These are phyloP conservation scores for Yamadazyma friedrichii DNA, from an alignment of 1,139 yeast genomes.

Conservation along the genomic window DNA sequence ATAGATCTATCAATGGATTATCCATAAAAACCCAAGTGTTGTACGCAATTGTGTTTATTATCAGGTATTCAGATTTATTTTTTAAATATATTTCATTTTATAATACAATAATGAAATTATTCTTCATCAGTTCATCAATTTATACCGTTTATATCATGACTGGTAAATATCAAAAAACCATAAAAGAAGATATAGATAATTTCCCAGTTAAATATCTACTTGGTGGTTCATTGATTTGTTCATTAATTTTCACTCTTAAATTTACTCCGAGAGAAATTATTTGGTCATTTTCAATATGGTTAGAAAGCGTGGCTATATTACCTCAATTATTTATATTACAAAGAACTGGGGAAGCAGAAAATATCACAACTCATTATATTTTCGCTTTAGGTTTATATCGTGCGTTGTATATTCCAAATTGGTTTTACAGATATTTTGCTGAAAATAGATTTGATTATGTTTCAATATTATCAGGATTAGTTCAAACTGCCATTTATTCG, in stretches of 20 bases:
- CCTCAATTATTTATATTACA: slow-evolving; percentile 92
- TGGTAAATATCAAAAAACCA: slow-evolving; percentile 56
- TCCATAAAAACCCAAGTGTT: slow-evolving; percentile 85
- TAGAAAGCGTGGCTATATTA: slow-evolving; percentile 86
- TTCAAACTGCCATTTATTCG: slow-evolving; percentile 85
- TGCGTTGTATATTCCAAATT: slow-evolving; percentile 86
- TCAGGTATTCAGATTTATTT: slow-evolving; percentile 76
- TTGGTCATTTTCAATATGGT: slow-evolving; percentile 83
- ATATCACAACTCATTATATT: slow-evolving; percentile 86
- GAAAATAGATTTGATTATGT: slow-evolving; percentile 71
- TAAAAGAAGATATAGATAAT: slow-evolving; percentile 57
- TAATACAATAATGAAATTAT: slow-evolving; percentile 75
- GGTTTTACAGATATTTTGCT: slow-evolving; percentile 82
- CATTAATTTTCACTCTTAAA: slow-evolving; percentile 65
- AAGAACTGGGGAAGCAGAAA: slow-evolving; percentile 85
- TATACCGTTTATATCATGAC: slow-evolving; percentile 77
- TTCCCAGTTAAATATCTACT: slow-evolving; percentile 74
- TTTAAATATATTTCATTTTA: slow-evolving; percentile 64
- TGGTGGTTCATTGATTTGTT: slow-evolving; percentile 58
- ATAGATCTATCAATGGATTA: slow-evolving; percentile 75
- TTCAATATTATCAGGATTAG: slow-evolving; percentile 73
- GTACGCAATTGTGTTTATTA: slow-evolving; percentile 72
- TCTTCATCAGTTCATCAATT: slow-evolving; percentile 71
- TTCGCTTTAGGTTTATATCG: slow-evolving; percentile 91
- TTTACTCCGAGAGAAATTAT: slow-evolving; percentile 60